Percentiles rank a stretch among this genome's conserved stretches.
Conservation (phyloP, 2,329 filamentous ascomycete species). For the Incumbomyces lentus region DNA sequence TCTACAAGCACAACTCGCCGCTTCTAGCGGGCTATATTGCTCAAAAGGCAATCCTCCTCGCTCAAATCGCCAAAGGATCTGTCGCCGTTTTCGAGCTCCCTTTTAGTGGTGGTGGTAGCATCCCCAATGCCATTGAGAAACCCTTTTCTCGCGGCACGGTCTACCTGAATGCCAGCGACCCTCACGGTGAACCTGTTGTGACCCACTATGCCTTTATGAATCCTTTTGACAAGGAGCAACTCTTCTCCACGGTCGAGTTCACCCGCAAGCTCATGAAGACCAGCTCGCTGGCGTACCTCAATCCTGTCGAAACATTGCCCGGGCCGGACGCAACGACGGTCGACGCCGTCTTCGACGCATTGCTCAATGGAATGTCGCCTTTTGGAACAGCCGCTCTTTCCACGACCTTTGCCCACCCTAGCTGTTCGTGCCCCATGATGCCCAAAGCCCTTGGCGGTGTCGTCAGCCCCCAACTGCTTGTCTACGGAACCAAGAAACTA, state of each 20-base stretch:
- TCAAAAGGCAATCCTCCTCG: constrained; percentile 14
- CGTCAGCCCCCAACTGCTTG: constrained; percentile 23
- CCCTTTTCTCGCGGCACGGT: constrained; percentile 16
- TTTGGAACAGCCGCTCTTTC: constrained; percentile 1
- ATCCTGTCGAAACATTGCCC: constrained; percentile 11
- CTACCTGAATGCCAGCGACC: constrained; percentile 13
- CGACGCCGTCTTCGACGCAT: constrained; percentile 11
- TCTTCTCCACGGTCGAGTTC: constrained; percentile 12
- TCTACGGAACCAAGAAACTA: constrained; percentile 25
- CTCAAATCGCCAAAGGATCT: constrained; percentile 13
- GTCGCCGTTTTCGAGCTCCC: constrained; percentile 18
- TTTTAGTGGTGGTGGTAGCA: constrained; percentile 6
- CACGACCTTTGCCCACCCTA: constrained; percentile 11
- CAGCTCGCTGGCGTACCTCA: constrained; percentile 1
- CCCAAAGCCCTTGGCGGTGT: constrained; percentile 31
- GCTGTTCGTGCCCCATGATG: constrained; percentile 27
- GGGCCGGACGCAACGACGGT: constrained; percentile 10
- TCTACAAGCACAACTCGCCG: constrained; percentile 5
- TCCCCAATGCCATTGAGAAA: constrained; percentile 13
- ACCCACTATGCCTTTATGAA: constrained; percentile 11
- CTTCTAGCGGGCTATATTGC: constrained; percentile 12
- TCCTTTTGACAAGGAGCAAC: constrained; percentile 12
- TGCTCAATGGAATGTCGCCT: background rate
- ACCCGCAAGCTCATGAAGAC: constrained; percentile 10
- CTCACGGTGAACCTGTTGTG: constrained; percentile 12